A percentile compares a stretch with the other conserved stretches of the same genome.
Evolutionary conservation across 495 filamentous ascomycete genomes (phyloP).

Genomic region (Daldinia bambusicola): DNA sequence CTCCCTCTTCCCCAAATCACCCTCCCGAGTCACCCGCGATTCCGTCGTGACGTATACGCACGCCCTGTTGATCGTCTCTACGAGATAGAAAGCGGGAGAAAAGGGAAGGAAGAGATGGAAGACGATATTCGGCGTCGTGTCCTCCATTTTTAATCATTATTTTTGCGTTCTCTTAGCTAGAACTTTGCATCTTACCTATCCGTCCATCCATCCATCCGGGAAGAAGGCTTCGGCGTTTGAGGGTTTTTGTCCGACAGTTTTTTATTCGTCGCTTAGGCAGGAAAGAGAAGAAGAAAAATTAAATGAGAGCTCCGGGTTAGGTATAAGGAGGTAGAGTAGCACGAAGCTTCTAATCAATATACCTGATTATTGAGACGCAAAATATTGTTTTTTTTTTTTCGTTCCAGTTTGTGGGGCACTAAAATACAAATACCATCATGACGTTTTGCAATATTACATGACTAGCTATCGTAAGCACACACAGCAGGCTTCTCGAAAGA

Average conservation of each 20-base stretch:
- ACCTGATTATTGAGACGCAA: constrained; percentile 26
- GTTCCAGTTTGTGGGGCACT: too few species aligned
- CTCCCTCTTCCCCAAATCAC: background rate
- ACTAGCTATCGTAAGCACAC: background rate
- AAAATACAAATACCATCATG: background rate
- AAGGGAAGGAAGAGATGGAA: constrained; percentile 7
- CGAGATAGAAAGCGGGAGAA: background rate
- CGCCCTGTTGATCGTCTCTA: background rate
- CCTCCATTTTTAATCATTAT: background rate
- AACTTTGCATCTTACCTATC: constrained; percentile 4
- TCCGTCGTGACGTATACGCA: background rate
- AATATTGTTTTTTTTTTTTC: background rate
- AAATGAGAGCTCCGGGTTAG: constrained; percentile 20
- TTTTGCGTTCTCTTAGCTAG: constrained; percentile 1
- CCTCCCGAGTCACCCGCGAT: background rate
- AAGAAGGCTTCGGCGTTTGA: constrained; percentile 46
- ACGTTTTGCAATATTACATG: background rate
- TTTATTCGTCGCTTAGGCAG: constrained; percentile 39
- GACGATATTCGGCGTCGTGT: constrained; percentile 39
- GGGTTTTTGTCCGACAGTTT: constrained; percentile 28
- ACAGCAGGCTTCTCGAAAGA: background rate
- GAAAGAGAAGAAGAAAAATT: constrained; percentile 22
- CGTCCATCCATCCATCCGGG: constrained; percentile 49
- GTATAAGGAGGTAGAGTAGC: constrained; percentile 21
- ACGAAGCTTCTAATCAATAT: constrained; percentile 43